Evolutionary conservation across 208 protist species (phyloP), one percentile per base, ranked within the genome.

Genomic region (Entamoeba invadens): DNA sequence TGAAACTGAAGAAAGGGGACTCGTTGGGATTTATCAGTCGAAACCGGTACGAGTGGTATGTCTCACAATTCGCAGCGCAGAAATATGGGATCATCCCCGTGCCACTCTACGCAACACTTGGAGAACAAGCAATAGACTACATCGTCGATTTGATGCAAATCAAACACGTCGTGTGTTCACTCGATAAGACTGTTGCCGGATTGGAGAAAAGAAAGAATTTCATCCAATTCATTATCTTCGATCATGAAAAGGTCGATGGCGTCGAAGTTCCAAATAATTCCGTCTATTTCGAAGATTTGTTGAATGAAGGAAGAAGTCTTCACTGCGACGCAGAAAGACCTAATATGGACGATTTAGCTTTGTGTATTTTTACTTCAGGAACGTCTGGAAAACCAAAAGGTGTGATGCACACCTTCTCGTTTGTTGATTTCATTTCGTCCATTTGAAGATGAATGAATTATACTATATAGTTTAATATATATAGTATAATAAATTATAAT

Each of bases 301-400:
- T 77, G 38, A 77, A 77, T 31, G 4, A n/a, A n/a, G 57, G 57
- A 2, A 77, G 57, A 2, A 6, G 31, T n/a, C 57, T 42, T 77
- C 6, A 18, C 10, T 8, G 25, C 10, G 57, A 77, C 6, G 38
- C 31, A 42, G 18, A 6, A 6, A 38, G 38, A 45, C 38, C 77
- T 16, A 44, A 35, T 45, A 42, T 45, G 38, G 77, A 91, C 4
- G 77, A 91, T 91, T 45, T 91, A 31, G 38, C 12, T 45, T 45
- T 45, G 38, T 6, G 38, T 44, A 42, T 91, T 44, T 91, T 45
- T 44, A 91, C 77, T 45, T 91, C 77, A 44, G 77, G 77, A 16
- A 91, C 77, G 38, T 45, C 77, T 91, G 77, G 77, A 91, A 91
- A 5, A 45, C 77, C 77, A 91, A 91, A 91, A 45, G 77, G 77